Base-by-base conservation (phyloP, 768 basidiomycete genomes). In the Saitozyma sp. region DNA sequence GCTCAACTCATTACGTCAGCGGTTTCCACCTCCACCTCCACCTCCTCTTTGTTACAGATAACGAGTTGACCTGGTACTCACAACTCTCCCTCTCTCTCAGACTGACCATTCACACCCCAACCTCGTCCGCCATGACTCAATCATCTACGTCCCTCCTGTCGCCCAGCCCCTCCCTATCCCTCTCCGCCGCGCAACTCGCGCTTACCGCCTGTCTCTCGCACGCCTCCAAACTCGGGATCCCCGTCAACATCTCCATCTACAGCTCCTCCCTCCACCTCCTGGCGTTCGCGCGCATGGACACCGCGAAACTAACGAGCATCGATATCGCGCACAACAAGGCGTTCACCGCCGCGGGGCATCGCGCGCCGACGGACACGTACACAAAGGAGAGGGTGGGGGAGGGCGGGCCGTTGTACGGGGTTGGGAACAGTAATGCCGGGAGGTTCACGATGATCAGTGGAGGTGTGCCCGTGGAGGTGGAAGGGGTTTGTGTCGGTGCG, bases 311-410 rank as follows among this genome's bases (percentile, higher is more conserved):
- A 51, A 64, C 63, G 14, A 54, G 51, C 8, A 64, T 64, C 56
- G 63, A 64, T 38, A 59, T 64, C 4, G 63, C 63, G 11, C 50
- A 59, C 37, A 59, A 58, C 52, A 64, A 64, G 53, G 63, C 57
- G n/a, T 55, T 59, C 9, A 64, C 63, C 9, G 63, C 63, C 3
- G 63, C 63, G 2, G 63, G 63, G 6, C 63, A 64, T 43, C 50
- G 63, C 10, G 16, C 48, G 11, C 17, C 51, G 11, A 64, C 63
- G 9, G 54, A 56, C 39, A 49, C n/a, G 11, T 64, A 64, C 41
- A 29, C 29, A 29, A 57, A 57, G 14, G 42, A 8, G 29, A 53
- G 50, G 37, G 58, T 55, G 0, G 49, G 41, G 17, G 9, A 50
- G 9, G 29, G 38, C 8, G 59, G 59, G 48, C 39, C 50, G 20